Conservation (phyloP, 2,329 filamentous ascomycete genomes). For the Ambrosiella beaveri region DNA sequence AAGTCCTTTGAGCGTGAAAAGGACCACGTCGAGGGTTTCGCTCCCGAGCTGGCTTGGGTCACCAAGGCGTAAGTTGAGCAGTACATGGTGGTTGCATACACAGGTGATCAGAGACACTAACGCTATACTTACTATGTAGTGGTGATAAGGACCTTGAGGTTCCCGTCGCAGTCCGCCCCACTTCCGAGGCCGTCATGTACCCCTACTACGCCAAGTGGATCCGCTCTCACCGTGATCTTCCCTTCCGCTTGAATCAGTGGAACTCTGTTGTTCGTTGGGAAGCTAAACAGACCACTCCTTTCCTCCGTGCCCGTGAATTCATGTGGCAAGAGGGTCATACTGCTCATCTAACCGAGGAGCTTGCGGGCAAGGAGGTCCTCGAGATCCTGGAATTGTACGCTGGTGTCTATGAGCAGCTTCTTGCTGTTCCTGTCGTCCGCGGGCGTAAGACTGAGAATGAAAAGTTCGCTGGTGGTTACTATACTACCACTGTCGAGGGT, state of each 20-base stretch:
- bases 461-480: slow-evolving; percentile 92
- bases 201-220: slow-evolving; percentile 96
- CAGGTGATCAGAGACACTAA: slow-evolving; percentile 3
- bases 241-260: slow-evolving; percentile 92
- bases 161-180: slow-evolving; percentile 49
- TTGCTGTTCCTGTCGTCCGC: slow-evolving; percentile 87
- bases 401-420: slow-evolving; percentile 77
- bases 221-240: slow-evolving; percentile 84
- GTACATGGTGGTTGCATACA: neutral
- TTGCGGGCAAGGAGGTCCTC: slow-evolving; percentile 69
- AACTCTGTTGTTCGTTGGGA: slow-evolving; percentile 89
- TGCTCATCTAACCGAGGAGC: slow-evolving; percentile 70
- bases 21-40: slow-evolving; percentile 97
- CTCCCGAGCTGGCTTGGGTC: slow-evolving; percentile 79
- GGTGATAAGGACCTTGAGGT: slow-evolving; percentile 87
- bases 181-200: slow-evolving; percentile 74
- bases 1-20: slow-evolving; percentile 82
- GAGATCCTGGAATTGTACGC: slow-evolving; percentile 91
- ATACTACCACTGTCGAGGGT: slow-evolving; percentile 91
- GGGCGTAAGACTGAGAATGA: slow-evolving; percentile 94
- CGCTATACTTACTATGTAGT: slow-evolving; percentile 25
- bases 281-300: slow-evolving; percentile 79
- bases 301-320: slow-evolving; percentile 86
- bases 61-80: slow-evolving; percentile 50
- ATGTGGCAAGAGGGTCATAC: slow-evolving; percentile 94